phyloP scores from a whole-genome alignment of 352 stramenopile species.

The Blastocystis sp. region DNA sequence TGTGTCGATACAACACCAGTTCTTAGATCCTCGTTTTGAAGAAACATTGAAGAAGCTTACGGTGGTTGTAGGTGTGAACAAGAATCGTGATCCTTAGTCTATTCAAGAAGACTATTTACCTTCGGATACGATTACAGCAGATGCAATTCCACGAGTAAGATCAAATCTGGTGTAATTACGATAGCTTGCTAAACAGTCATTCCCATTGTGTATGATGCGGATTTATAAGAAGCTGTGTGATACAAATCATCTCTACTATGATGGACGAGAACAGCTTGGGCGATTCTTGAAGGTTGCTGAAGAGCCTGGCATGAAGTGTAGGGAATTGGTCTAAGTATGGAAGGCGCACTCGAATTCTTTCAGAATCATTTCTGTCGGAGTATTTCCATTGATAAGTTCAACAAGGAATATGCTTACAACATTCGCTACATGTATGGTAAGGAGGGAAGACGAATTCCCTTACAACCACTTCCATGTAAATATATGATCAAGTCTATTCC shows the following conservation, averaged over 20 bases:
- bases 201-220: constrained; percentile 76
- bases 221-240: constrained; percentile 72
- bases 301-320: constrained; percentile 64
- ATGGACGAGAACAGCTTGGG: constrained; percentile 75
- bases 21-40: background rate
- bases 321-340: constrained; percentile 73
- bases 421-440: constrained; percentile 77
- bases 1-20: background rate
- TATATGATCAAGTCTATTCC: background rate
- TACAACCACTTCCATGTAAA: background rate
- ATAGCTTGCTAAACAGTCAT: constrained; percentile 25
- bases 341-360: constrained; percentile 75
- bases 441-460: constrained; percentile 25
- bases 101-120: background rate
- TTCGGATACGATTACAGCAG: background rate
- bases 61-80: background rate
- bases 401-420: constrained; percentile 77
- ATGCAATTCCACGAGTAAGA: background rate
- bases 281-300: constrained; percentile 70
- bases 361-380: constrained; percentile 72
- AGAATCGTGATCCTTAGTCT: background rate
- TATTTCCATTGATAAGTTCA: constrained; percentile 71
- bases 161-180: background rate
- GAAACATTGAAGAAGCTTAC: background rate
- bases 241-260: constrained; percentile 77